Base-by-base conservation (phyloP, 148 eudicot genomes). In the Rhododendron williamsianum region DNA sequence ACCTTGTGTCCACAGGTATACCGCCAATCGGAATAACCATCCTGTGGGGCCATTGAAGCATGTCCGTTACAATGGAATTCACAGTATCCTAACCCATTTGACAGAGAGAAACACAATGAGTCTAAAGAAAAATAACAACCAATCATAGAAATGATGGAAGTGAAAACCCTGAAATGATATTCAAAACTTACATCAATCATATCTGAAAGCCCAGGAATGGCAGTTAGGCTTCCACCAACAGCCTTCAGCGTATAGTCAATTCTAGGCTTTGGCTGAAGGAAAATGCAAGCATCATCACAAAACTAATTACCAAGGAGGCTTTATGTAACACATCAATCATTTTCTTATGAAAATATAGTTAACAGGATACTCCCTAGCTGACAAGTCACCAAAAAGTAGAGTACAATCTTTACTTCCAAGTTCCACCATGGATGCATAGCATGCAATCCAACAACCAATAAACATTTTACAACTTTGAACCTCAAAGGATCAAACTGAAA, bases 11-110 rank as follows among this genome's bases (percentile, higher is more conserved):
- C 48, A 92, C 91, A 60, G 92, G 92, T 88, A 91, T 49, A 76
- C 96, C 99, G 76, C 98, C 99, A 85, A 97, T 92, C n/a, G 99
- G 99, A 85, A 97, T 96, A 87, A 97, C 98, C 88, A 97, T 95
- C 86, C 99, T 93, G 89, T 97, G 99, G 81, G 99, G 99, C 99
- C 99, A 97, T 86, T 92, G 92, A 41, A 97, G 96, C 88, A 92
- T 95, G 88, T 97, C 99, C 15, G 88, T 90, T 82, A 97, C 95
- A 69, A 97, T 97, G 18, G 99, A 78, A 21, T 94, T 84, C 51
- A 97, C 99, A 21, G 96, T 97, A 87, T 96, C 99, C 99, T 96
- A 78, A 80, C 18, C 52, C 82, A 86, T 60, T 85, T 87, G 69
- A 81, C 51, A 63, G 71, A 87, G 72, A 78, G 33, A 12, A 83